phyloP scores from a whole-genome alignment of 2,329 filamentous ascomycete genomes.

The Alternaria novae-zelandiae region DNA sequence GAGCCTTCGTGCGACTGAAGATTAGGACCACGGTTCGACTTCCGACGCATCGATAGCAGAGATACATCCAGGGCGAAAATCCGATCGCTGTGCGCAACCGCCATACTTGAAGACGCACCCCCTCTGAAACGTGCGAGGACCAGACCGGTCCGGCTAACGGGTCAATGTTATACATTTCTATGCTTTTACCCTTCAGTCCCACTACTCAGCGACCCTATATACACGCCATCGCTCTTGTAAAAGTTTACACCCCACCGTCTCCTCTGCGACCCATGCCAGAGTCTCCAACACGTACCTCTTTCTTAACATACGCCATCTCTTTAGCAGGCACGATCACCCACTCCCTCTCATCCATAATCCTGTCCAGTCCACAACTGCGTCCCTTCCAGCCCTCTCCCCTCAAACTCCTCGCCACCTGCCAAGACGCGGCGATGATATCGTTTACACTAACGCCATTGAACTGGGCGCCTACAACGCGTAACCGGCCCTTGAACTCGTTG shows the following conservation, averaged over 20 bases:
- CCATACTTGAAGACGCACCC: background rate
- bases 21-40: too few species aligned
- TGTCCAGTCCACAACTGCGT: slow-evolving; percentile 34
- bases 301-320: slow-evolving; percentile 15
- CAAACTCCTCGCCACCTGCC: slow-evolving; percentile 57
- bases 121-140: background rate
- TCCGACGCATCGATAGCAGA: too few species aligned
- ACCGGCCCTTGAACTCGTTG: slow-evolving; percentile 63
- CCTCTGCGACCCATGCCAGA: slow-evolving; percentile 1
- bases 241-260: slow-evolving; percentile 1
- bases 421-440: slow-evolving; percentile 62
- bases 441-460: slow-evolving; percentile 58
- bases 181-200: background rate
- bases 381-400: slow-evolving; percentile 40
- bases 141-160: background rate
- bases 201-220: background rate
- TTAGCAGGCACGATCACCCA: slow-evolving; percentile 19
- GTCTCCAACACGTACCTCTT: background rate
- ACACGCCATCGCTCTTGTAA: background rate
- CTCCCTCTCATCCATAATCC: slow-evolving; percentile 18
- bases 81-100: background rate
- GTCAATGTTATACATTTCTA: background rate
- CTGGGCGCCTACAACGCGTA: slow-evolving; percentile 66
- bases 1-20: background rate
- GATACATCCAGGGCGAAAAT: background rate